Evolutionary conservation across 2,329 filamentous ascomycete genomes (phyloP), one percentile per base, ranked within the genome.

Genomic region (Ophiostoma triangulosporum): DNA sequence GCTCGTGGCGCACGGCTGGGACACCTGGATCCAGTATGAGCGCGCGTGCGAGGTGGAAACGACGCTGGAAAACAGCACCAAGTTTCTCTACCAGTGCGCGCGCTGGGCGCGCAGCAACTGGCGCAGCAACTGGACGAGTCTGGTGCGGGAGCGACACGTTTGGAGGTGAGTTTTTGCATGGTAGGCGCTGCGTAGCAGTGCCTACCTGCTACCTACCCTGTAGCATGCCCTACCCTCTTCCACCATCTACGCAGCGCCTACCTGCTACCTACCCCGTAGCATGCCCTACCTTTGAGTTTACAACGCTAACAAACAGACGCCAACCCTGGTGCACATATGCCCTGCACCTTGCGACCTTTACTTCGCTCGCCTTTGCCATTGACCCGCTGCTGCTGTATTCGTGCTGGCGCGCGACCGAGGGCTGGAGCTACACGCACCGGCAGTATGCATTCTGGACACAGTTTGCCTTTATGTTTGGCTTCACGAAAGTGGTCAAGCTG

Each of bases 91-190:
- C 65, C 91, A 97, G 69, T 97, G 91, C 69, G 81, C 91, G 48
- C 80, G 91, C 48, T 97, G 91, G 91, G 89, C 93, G 43, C 83
- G 91, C 63, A 96, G 90, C 74, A 97, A 97, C 70, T 97, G 91
- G 91, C 79, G 91, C 65, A 95, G 89, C 73, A 97, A 97, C 68
- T 83, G 88, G 69, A 96, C 88, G 51, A 96, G 88, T 68, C 76
- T 96, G 64, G 77, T 91, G 59, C 80, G 80, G 59, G 91, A 96
- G 70, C 75, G 84, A 65, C 79, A 88, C 64, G 87, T 96, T 63
- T 88, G 86, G 81, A 82, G 71, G 90, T 95, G 77, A 83, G 88
- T 81, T 35, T 17, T 6, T 9, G n/a, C n/a, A n/a, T n/a, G n/a
- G n/a, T n/a, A n/a, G n/a, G n/a, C n/a, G n/a, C n/a, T n/a, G n/a